Evolutionary conservation across 2,329 filamentous ascomycete genomes (phyloP), one percentile per base, ranked within the genome.

Genomic region (Colletotrichum lini): DNA sequence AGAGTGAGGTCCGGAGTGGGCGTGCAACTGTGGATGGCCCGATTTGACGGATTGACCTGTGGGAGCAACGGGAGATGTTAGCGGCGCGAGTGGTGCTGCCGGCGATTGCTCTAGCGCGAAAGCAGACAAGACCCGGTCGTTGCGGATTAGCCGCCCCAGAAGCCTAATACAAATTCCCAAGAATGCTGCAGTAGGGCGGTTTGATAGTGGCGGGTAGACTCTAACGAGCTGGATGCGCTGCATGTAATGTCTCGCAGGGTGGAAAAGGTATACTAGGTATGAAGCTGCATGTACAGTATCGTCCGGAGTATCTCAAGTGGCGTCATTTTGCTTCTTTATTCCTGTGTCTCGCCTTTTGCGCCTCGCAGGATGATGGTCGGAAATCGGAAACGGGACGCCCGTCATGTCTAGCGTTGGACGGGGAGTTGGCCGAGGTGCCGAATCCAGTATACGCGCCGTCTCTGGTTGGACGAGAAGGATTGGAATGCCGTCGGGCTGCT

Each of bases 131-230:
- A 44, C 53, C 59, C 49, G 23, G 65, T 59, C 23, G 65, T 64
- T 54, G 53, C 58, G 69, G 65, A 68, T 64, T 54, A 71, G 69
- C 53, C 65, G 69, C 68, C 59, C 68, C 65, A 72, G 67, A 61
- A 69, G 69, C 59, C 65, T 71, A 70, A 65, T 60, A 35, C 18
- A 38, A 57, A 56, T 56, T 53, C 53, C 44, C 52, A 71, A 57
- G 50, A 38, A 26, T 62, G 54, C 67, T 60, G 67, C 67, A 65
- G 66, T 68, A 68, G 54, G 62, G 67, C 53, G 52, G 38, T 50
- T 65, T 45, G 52, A 65, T 65, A 45, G 52, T 52, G 66, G 67
- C 66, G n/a, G 61, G 26, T 53, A 54, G 45, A 35, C 21, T 68
- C 45, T 35, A 53, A 40, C 49, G 15, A 56, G 49, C 18, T 56